Evolutionary conservation across 2,329 filamentous ascomycete species (phyloP), one percentile per base, ranked within the genome.

Genomic region (Fusarium virguliforme): DNA sequence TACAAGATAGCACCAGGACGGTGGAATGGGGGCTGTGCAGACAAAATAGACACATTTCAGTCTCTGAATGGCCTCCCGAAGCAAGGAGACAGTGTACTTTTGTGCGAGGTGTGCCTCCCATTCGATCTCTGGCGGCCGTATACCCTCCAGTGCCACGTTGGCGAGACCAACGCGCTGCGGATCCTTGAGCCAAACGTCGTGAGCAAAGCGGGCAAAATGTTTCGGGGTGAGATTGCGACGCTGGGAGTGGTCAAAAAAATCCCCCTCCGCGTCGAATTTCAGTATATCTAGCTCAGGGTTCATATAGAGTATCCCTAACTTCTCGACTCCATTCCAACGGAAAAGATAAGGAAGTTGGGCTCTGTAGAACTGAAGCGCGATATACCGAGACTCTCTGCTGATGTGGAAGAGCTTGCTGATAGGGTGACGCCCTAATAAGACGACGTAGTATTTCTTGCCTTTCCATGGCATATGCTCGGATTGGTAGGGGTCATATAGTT

Each of bases 381-480:
- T 18, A 7, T 46, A 4, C 22, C 50, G 32, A 9, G 59, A 48
- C 32, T 48, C 38, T n/a, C 8, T 22, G 13, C 18, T 48, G 38
- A 48, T 10, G 4, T 7, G 50, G 30, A 55, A 54, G 38, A 56
- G 50, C 34, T 63, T 63, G 28, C 53, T 51, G 22, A 63, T 63
- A 6, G 26, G 26, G 10, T 26, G 7, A 40, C 32, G 40, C 8
- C 32, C 51, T 12, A 24, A 1, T 10, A 62, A 24, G 22, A 57
- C 41, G 24, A 57, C 10, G 10, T 9, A 38, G 30, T 62, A 62
- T n/a, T 22, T 15, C 4, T 10, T 8, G 15, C 22, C 7, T 4
- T 41, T 15, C 15, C 3, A 5, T 24, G 24, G 24, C 8, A 10
- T 32, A n/a, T 38, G 34, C 26, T 3, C 12, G 24, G 28, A 18